Percentiles rank a stretch among this genome's conserved stretches.
Conservation (phyloP, 805 yeast species). For the Zygosaccharomyces bailii region DNA sequence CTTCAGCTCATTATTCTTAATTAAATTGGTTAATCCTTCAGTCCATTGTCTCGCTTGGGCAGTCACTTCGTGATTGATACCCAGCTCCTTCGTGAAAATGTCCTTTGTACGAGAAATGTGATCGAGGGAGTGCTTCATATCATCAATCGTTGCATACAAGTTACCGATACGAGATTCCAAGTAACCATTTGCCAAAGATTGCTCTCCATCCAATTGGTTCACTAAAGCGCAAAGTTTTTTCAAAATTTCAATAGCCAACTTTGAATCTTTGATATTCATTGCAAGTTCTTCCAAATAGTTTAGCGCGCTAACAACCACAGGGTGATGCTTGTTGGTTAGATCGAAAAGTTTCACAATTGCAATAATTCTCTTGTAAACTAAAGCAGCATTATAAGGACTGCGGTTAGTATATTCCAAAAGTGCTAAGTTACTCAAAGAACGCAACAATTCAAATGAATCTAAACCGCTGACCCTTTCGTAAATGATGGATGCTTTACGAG, state of each 20-base stretch:
- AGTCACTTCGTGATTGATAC: slow-evolving; percentile 65
- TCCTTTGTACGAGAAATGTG: slow-evolving; percentile 54
- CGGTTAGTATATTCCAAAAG: slow-evolving; percentile 61
- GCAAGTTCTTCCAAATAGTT: slow-evolving; percentile 50
- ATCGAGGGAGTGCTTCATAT: slow-evolving; percentile 53
- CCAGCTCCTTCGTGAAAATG: slow-evolving; percentile 55
- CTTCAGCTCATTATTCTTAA: slow-evolving; percentile 29
- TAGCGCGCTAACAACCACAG: slow-evolving; percentile 62
- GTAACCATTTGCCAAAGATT: slow-evolving; percentile 59
- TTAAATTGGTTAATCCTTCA: slow-evolving; percentile 47
- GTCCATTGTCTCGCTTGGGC: slow-evolving; percentile 66
- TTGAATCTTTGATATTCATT: slow-evolving; percentile 52
- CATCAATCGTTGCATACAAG: slow-evolving; percentile 49
- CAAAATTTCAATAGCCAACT: slow-evolving; percentile 54
- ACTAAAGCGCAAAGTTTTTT: slow-evolving; percentile 52
- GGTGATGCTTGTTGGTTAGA: slow-evolving; percentile 66
- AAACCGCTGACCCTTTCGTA: slow-evolving; percentile 78
- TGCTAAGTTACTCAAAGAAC: slow-evolving; percentile 72
- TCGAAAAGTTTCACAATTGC: slow-evolving; percentile 34
- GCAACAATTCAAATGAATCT: slow-evolving; percentile 73
- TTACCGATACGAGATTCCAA: slow-evolving; percentile 69
- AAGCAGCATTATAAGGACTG: slow-evolving; percentile 57
- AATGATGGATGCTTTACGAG: slow-evolving; percentile 66
- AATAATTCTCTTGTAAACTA: slow-evolving; percentile 58
- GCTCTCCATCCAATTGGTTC: slow-evolving; percentile 49